phyloP scores from a whole-genome alignment of 2,329 filamentous ascomycete species.

The Didymella keratinophila region DNA sequence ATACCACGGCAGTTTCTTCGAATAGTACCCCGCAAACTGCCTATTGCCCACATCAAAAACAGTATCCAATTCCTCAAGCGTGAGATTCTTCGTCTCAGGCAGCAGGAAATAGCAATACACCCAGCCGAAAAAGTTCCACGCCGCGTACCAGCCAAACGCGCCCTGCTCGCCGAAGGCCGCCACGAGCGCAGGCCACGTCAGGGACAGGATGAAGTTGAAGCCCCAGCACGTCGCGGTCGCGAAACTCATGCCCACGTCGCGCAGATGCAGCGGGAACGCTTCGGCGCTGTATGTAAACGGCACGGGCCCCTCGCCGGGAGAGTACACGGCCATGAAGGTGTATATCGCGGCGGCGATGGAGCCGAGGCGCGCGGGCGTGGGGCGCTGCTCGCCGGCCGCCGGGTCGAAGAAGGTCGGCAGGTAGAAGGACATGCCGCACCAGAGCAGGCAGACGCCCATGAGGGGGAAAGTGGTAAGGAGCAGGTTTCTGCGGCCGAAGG shows the following conservation, averaged over 20 bases:
- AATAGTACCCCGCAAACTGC: slow-evolving; percentile 35
- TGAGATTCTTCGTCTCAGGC: slow-evolving; percentile 43
- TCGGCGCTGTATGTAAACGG: slow-evolving; percentile 54
- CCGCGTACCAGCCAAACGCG: slow-evolving; percentile 65
- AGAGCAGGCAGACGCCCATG: slow-evolving; percentile 53
- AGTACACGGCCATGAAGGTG: slow-evolving; percentile 60
- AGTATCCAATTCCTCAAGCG: slow-evolving; percentile 41
- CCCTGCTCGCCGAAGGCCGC: slow-evolving; percentile 59
- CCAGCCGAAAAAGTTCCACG: slow-evolving; percentile 63
- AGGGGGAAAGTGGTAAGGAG: slow-evolving; percentile 57
- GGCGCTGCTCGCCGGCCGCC: slow-evolving; percentile 5
- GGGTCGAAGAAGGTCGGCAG: slow-evolving; percentile 27
- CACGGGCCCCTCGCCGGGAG: slow-evolving; percentile 42
- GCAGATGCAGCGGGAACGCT: slow-evolving; percentile 55
- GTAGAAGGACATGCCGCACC: slow-evolving; percentile 42
- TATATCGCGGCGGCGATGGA: slow-evolving; percentile 55
- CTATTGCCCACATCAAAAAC: slow-evolving; percentile 44
- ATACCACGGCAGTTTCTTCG: slow-evolving; percentile 49
- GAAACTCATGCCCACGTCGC: slow-evolving; percentile 52
- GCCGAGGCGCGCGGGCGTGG: slow-evolving; percentile 35
- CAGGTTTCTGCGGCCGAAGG: slow-evolving; percentile 55
- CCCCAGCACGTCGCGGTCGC: slow-evolving; percentile 65
- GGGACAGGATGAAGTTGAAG: slow-evolving; percentile 63
- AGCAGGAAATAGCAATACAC: slow-evolving; percentile 46
- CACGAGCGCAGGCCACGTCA: slow-evolving; percentile 62